Conservation (phyloP, 192 early-diverging fungal species). For the Gamsiella multidivaricata region DNA sequence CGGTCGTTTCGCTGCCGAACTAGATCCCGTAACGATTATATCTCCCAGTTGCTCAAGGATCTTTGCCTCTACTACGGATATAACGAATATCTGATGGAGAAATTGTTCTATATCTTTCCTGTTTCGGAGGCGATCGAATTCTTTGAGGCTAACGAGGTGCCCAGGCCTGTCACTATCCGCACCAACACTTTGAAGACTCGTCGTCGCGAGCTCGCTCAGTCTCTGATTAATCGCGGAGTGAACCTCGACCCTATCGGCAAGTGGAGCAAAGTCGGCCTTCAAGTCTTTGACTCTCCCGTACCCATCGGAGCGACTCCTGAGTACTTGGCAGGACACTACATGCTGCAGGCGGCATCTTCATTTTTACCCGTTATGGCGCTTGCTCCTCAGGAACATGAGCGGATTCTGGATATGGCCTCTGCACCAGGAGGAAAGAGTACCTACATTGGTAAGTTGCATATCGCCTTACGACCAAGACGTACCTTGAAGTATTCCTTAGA, state of each 20-base stretch:
- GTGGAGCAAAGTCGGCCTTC: slow-evolving; percentile 98
- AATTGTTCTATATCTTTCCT: slow-evolving; percentile 92
- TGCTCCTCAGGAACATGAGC: slow-evolving; percentile 94
- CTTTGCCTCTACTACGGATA: slow-evolving; percentile 95
- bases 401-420: slow-evolving; percentile 96
- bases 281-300: slow-evolving; percentile 94
- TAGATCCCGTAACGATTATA: slow-evolving; percentile 84
- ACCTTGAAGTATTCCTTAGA: too few species aligned
- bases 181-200: slow-evolving; percentile 96
- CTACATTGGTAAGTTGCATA: slow-evolving; percentile 73
- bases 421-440: slow-evolving; percentile 99
- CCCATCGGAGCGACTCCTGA: slow-evolving; percentile 97
- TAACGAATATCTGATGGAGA: slow-evolving; percentile 90
- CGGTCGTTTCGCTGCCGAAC: neutral
- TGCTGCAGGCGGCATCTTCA: slow-evolving; percentile 97
- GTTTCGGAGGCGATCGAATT: slow-evolving; percentile 94
- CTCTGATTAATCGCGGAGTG: slow-evolving; percentile 94
- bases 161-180: slow-evolving; percentile 94
- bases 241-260: slow-evolving; percentile 98
- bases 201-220: slow-evolving; percentile 93
- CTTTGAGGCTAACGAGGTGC: slow-evolving; percentile 98
- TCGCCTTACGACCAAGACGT: too few species aligned
- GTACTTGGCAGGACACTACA: slow-evolving; percentile 99
- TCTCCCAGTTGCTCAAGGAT: slow-evolving; percentile 89
- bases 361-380: slow-evolving; percentile 97